Base-by-base conservation (phyloP, 768 basidiomycete species). In the Trametes villosa region DNA sequence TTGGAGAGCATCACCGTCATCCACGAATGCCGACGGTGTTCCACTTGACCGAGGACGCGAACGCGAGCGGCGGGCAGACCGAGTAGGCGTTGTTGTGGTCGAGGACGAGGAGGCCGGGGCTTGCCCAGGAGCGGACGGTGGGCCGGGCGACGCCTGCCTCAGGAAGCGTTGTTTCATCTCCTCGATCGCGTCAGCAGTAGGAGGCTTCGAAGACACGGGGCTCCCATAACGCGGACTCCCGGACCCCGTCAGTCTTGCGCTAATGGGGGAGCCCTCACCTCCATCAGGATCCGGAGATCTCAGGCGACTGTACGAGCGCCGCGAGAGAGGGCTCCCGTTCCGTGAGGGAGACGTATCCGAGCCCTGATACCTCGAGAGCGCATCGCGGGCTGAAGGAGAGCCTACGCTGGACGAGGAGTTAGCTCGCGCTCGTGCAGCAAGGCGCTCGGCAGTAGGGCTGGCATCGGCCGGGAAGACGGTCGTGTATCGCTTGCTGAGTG, bases 111-210 rank as follows among this genome's bases (percentile, higher is more conserved):
- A 33, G 1, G 34, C 20, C 6, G 57, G 24, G 24, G 52, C 64
- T 67, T 55, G 65, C 38, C 53, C 51, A 54, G 66, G 44, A 4
- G 45, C 24, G 11, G 65, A 56, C 50, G 68, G 57, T 17, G 67
- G 63, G 29, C 53, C 59, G 13, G 70, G 67, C 15, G 76, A 71
- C 2, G 62, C 65, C 64, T 73, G 76, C 48, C 69, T 70, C 53
- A 85, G 70, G 64, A 87, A 82, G 40, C 85, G 76, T 65, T 74
- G 78, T 72, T 87, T 89, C 83, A 88, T 85, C 65, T 86, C 83
- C 68, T 86, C 82, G 46, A 86, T 76, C 2, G 84, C 83, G 24
- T 84, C 83, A 27, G 74, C 68, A 7, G 81, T 80, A 8, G 79
- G 76, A 22, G 24, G 60, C 66, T 59, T 68, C n/a, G 66, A 50